phyloP scores from a whole-genome alignment of 225 moss, liverwort and hornwort species.

The Antitrichia curtipendula region DNA sequence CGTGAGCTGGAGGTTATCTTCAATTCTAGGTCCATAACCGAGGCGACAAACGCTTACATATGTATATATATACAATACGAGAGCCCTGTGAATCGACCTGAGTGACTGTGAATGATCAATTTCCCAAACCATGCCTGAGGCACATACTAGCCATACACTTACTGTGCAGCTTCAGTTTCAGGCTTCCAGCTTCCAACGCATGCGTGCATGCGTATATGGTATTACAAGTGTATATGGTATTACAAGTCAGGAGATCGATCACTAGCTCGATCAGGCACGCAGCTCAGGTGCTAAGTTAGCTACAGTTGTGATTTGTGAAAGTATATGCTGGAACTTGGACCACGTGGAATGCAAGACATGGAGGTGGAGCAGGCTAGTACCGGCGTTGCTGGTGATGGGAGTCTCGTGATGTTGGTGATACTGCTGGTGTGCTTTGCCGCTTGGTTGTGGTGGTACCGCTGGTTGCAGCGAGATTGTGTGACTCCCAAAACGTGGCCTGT shows the following conservation, averaged over 20 bases:
- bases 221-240: too few relatives aligned
- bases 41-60: neutral
- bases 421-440: neutral
- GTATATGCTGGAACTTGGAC: neutral
- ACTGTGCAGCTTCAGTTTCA: neutral
- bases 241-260: neutral
- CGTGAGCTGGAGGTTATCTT: neutral
- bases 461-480: neutral
- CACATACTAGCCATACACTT: neutral
- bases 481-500: slow-evolving; percentile 27
- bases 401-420: neutral
- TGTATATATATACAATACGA: neutral
- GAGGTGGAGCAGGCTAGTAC: neutral
- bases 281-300: neutral
- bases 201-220: neutral
- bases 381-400: neutral
- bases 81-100: neutral
- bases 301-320: neutral
- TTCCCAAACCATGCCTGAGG: neutral
- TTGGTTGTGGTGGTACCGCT: slow-evolving; percentile 28
- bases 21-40: neutral
- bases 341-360: neutral
- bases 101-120: neutral
- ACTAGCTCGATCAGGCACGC: neutral
- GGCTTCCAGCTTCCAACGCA: neutral